phyloP scores from a whole-genome alignment of 768 basidiomycete genomes.

The Wakefieldia striispora region DNA sequence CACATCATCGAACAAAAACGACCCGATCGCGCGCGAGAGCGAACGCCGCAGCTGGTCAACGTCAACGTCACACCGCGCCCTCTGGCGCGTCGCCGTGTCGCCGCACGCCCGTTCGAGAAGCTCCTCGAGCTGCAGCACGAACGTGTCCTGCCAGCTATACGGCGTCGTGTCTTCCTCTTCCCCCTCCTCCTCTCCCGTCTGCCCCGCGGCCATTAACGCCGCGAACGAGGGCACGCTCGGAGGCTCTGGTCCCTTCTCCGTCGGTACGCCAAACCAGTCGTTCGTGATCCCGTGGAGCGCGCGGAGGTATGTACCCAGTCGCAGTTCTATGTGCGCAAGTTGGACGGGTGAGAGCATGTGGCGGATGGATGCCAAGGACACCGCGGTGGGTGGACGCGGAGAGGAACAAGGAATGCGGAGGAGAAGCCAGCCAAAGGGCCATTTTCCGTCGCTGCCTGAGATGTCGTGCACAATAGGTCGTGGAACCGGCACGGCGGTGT shows the following conservation, averaged over 20 bases:
- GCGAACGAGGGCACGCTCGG: conserved; percentile 25
- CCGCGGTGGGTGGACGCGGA: conserved; percentile 29
- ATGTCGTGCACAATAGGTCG: conserved; percentile 46
- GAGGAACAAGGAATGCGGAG: conserved; percentile 37
- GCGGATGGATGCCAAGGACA: conserved; percentile 38
- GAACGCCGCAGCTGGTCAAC: conserved; percentile 44
- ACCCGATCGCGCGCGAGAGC: conserved; percentile 70
- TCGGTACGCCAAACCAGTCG: conserved; percentile 69
- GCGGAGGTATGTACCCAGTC: conserved; percentile 57
- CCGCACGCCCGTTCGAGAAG: conserved; percentile 46
- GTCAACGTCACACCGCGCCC: conserved; percentile 19
- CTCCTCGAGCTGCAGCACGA: conserved; percentile 56
- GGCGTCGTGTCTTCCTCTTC: conserved; percentile 25
- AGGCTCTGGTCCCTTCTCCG: conserved; percentile 28
- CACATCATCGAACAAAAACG: conserved; percentile 75
- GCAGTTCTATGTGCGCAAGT: conserved; percentile 50
- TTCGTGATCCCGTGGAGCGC: conserved; percentile 71
- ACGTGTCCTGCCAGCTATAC: conserved; percentile 78
- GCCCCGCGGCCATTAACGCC: conserved; percentile 1
- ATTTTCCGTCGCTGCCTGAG: conserved; percentile 9
- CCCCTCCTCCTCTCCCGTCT: conserved; percentile 6
- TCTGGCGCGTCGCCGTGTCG: conserved; percentile 13
- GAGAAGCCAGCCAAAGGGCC: conserved; percentile 24
- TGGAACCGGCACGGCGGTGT: conserved; percentile 51
- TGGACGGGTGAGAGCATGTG: conserved; percentile 37